These are phyloP conservation scores for Penicillium samsonianum DNA, from an alignment of 495 filamentous ascomycete genomes.

Conservation along the genomic window DNA sequence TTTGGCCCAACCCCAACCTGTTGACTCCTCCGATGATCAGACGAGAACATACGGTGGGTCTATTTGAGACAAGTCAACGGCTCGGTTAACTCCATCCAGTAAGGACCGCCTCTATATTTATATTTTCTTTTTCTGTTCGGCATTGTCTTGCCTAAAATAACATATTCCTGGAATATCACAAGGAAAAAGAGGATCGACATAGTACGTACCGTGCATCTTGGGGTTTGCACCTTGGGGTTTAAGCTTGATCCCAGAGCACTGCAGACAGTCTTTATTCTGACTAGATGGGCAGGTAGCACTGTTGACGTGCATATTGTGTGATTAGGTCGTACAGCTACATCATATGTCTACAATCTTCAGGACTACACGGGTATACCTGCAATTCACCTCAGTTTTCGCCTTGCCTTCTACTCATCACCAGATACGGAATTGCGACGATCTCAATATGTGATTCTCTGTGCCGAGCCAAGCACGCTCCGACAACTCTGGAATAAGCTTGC, in stretches of 20 bases:
- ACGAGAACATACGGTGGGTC: slow-evolving; percentile 10
- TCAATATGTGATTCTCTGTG: neutral
- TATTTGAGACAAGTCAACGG: neutral
- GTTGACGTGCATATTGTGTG: neutral
- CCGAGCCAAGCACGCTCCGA: neutral
- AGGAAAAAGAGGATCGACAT: neutral
- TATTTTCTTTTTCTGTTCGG: neutral
- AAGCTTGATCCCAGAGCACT: slow-evolving; percentile 5
- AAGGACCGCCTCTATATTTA: slow-evolving; percentile 6
- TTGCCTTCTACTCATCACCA: neutral
- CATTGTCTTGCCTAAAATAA: no score
- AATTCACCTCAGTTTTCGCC: neutral
- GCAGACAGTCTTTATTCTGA: neutral
- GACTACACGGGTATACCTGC: neutral
- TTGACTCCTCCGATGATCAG: no score
- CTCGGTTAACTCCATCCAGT: slow-evolving; percentile 10
- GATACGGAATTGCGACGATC: neutral
- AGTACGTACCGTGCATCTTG: neutral
- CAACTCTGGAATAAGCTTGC: neutral
- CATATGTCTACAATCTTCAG: neutral
- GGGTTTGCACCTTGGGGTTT: slow-evolving; percentile 3
- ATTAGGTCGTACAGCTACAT: neutral
- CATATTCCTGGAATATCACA: neutral
- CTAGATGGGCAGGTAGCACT: neutral
- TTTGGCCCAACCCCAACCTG: neutral